Evolutionary conservation across 2,329 filamentous ascomycete species (phyloP).

Genomic region (Purpureocillium takamizusanense): DNA sequence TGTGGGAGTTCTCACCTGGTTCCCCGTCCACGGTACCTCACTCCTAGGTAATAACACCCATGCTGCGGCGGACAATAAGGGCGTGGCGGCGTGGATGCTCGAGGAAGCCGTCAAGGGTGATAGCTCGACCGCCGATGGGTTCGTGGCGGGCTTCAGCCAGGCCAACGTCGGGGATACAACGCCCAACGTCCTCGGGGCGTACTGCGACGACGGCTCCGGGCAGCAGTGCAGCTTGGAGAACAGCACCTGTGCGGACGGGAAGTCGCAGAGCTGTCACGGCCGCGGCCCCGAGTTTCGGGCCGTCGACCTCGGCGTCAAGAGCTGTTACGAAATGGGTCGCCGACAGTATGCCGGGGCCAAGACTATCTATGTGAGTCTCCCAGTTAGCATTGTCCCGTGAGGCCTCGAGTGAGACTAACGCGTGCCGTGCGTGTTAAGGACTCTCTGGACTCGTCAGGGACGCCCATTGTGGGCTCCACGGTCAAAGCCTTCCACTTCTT

Average conservation of each 20-base stretch:
- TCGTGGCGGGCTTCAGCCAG: slow-evolving; percentile 83
- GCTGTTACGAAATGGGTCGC: slow-evolving; percentile 66
- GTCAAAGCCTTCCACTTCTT: slow-evolving; percentile 83
- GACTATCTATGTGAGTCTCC: slow-evolving; percentile 24
- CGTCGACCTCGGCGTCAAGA: slow-evolving; percentile 62
- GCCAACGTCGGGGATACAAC: slow-evolving; percentile 86
- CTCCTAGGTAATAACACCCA: slow-evolving; percentile 88
- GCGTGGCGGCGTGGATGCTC: slow-evolving; percentile 77
- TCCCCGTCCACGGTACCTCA: slow-evolving; percentile 84
- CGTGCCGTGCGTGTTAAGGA: no score
- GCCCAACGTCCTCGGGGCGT: slow-evolving; percentile 80
- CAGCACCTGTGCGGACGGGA: slow-evolving; percentile 70
- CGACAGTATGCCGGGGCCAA: slow-evolving; percentile 59
- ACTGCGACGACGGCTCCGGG: slow-evolving; percentile 77
- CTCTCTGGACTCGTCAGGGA: slow-evolving; percentile 34
- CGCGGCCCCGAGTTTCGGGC: slow-evolving; percentile 61
- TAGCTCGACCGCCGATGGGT: slow-evolving; percentile 49
- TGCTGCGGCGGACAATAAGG: slow-evolving; percentile 92
- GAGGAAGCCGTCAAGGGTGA: slow-evolving; percentile 58
- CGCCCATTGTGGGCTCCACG: slow-evolving; percentile 49
- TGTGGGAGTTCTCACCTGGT: slow-evolving; percentile 81
- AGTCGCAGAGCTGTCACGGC: slow-evolving; percentile 62
- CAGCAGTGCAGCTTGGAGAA: slow-evolving; percentile 66
- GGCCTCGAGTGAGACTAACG: background rate
- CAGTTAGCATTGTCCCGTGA: background rate